A percentile compares a stretch with the other conserved stretches of the same genome.
phyloP scores from a whole-genome alignment of 2,329 filamentous ascomycete species.

The Alternaria metachromatica region DNA sequence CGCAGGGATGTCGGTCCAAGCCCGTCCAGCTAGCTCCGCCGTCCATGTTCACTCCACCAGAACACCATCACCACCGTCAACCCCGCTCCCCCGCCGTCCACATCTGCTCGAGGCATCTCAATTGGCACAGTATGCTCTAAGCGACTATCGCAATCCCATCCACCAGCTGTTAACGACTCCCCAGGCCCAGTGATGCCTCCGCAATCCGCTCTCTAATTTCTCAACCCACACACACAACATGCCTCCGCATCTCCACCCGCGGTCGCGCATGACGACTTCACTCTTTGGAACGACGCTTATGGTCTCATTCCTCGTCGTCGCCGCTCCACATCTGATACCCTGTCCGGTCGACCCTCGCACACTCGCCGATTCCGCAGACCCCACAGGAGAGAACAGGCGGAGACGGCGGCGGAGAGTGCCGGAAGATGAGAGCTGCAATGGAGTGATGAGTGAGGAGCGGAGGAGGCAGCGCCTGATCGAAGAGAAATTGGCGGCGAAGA shows the following conservation, averaged over 20 bases:
- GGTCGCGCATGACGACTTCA: conserved; percentile 90
- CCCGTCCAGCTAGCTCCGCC: conserved; percentile 11
- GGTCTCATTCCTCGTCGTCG: conserved; percentile 90
- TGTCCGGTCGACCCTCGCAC: conserved; percentile 81
- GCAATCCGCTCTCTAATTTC: conserved; percentile 23
- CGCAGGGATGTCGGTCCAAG: conserved; percentile 16
- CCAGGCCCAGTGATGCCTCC: conserved; percentile 41
- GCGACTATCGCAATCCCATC: not conserved
- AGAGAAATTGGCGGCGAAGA: conserved; percentile 47
- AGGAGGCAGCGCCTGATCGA: conserved; percentile 20
- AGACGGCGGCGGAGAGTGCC: conserved; percentile 53
- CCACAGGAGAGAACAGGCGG: conserved; percentile 32
- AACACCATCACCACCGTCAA: conserved; percentile 34
- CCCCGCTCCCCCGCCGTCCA: conserved; percentile 19
- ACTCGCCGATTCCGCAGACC: conserved; percentile 70
- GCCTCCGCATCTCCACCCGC: conserved; percentile 87
- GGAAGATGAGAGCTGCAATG: conserved; percentile 28
- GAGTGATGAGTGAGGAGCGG: conserved; percentile 30
- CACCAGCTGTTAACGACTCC: conserved; percentile 18
- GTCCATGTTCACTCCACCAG: conserved; percentile 26
- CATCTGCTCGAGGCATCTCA: conserved; percentile 35
- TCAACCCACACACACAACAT: conserved; percentile 54
- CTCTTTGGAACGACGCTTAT: conserved; percentile 93
- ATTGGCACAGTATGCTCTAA: conserved; percentile 35
- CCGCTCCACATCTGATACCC: conserved; percentile 85